phyloP scores from a whole-genome alignment of 208 protist species.

The Naegleria lovaniensis region DNA sequence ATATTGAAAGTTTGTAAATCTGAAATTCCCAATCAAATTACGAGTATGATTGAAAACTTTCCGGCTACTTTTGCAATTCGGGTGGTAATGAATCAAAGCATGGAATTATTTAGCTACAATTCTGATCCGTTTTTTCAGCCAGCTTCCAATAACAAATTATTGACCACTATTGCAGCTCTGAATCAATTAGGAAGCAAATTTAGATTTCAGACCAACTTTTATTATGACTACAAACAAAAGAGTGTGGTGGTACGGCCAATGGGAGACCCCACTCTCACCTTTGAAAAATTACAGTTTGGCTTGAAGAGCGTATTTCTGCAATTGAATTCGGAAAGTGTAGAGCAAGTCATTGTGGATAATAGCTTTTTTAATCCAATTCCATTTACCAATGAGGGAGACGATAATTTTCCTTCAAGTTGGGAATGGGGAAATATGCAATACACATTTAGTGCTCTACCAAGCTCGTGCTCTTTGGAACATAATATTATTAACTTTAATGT shows the following conservation, averaged over 20 bases:
- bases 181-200: neutral
- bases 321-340: neutral
- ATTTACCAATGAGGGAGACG: neutral
- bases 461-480: neutral
- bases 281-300: neutral
- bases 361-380: neutral
- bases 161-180: neutral
- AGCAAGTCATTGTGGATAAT: neutral
- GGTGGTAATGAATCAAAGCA: neutral
- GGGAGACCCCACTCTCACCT: neutral
- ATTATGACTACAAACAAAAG: neutral
- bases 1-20: neutral
- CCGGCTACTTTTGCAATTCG: neutral
- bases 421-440: neutral
- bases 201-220: neutral
- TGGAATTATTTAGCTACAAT: neutral
- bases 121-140: neutral
- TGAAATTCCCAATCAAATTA: neutral
- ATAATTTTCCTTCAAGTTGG: neutral
- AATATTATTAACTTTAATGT: neutral
- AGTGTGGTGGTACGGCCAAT: neutral
- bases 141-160: neutral
- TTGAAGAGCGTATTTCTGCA: neutral
- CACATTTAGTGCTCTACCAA: neutral
- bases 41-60: neutral